Evolutionary conservation across 306 rosid genomes (phyloP).

Genomic region (Citrullus amarus): DNA sequence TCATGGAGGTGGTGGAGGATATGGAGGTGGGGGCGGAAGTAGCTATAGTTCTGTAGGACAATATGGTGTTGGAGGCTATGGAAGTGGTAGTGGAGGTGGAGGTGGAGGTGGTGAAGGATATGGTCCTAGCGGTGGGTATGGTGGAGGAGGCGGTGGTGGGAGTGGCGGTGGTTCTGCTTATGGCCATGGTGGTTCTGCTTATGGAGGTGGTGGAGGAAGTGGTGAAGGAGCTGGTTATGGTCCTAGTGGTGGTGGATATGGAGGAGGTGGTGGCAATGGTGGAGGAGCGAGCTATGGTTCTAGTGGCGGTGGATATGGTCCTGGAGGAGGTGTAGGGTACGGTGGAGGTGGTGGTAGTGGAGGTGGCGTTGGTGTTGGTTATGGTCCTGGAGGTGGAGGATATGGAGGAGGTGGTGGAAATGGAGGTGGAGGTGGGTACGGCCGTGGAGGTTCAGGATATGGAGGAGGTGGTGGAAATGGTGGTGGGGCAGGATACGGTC

Average conservation of each 20-base stretch:
- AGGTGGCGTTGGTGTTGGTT: neutral
- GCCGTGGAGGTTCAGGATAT: neutral
- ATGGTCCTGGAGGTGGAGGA: neutral
- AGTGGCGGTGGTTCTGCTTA: neutral
- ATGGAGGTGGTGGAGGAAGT: neutral
- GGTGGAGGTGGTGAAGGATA: neutral
- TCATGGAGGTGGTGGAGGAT: neutral
- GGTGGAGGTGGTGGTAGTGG: constrained; percentile 1
- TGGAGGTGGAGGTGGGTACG: neutral
- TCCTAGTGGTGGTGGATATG: neutral
- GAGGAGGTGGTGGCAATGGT: neutral
- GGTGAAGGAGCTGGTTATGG: neutral
- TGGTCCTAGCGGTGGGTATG: neutral
- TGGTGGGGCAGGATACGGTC: neutral
- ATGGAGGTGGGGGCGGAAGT: neutral
- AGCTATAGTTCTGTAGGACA: neutral
- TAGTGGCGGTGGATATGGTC: neutral
- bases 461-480: constrained; percentile 4
- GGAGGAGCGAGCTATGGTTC: neutral
- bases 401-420: neutral
- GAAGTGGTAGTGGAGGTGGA: neutral
- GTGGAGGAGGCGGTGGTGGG: neutral
- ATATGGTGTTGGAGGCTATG: neutral
- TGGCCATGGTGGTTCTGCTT: neutral
- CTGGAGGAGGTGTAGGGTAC: neutral